phyloP scores from a whole-genome alignment of 2,329 filamentous ascomycete species.

The Fusarium sp. region DNA sequence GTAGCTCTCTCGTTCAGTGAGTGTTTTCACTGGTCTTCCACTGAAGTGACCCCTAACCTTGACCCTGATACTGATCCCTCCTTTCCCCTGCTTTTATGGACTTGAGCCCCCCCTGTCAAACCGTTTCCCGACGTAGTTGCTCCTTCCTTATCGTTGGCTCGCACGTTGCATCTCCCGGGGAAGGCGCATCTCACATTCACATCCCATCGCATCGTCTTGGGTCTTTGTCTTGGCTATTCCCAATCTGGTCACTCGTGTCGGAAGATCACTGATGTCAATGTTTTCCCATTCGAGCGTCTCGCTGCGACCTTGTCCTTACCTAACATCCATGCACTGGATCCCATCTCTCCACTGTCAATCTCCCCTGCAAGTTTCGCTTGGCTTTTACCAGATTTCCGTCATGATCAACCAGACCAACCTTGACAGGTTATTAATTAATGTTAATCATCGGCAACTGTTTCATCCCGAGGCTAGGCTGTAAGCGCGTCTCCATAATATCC shows the following conservation, averaged over 20 bases:
- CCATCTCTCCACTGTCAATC: slow-evolving; percentile 22
- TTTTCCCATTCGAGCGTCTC: slow-evolving; percentile 12
- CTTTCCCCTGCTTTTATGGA: slow-evolving; percentile 18
- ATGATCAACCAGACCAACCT: slow-evolving; percentile 4
- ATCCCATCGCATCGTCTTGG: slow-evolving; percentile 1
- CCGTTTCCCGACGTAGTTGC: slow-evolving; percentile 28
- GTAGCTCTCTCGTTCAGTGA: not conserved
- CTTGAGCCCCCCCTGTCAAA: slow-evolving; percentile 6
- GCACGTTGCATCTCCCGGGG: slow-evolving; percentile 36
- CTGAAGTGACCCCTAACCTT: not conserved
- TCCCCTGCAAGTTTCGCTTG: slow-evolving; percentile 18
- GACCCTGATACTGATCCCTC: slow-evolving; percentile 8
- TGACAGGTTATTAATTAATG: not conserved
- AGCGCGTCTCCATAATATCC: slow-evolving; percentile 33
- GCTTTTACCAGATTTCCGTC: slow-evolving; percentile 14
- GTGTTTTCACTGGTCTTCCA: not conserved
- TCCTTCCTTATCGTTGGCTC: slow-evolving; percentile 30
- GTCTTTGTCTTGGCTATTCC: slow-evolving; percentile 28
- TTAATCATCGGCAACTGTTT: slow-evolving; percentile 33
- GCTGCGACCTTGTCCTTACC: not conserved
- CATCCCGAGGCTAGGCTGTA: slow-evolving; percentile 29
- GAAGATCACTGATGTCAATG: slow-evolving; percentile 47
- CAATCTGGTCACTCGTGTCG: slow-evolving; percentile 41
- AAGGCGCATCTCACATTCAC: slow-evolving; percentile 26
- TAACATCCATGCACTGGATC: slow-evolving; percentile 15